A percentile compares a stretch with the other conserved stretches of the same genome.
Evolutionary conservation across 2,329 filamentous ascomycete species (phyloP).

Genomic region (Nothopassalora personata): DNA sequence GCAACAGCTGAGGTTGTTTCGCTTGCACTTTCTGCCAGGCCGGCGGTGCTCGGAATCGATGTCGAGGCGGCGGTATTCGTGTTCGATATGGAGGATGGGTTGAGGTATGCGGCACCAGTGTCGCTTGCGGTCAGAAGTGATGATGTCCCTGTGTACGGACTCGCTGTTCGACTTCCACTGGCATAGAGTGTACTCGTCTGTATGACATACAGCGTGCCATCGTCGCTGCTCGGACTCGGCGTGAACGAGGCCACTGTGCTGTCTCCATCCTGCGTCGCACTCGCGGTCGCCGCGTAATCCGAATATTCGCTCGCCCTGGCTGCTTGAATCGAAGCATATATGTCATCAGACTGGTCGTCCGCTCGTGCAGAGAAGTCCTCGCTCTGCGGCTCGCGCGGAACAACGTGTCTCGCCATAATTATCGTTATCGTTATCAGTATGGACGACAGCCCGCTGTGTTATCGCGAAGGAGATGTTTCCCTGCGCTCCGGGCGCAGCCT

Average conservation of each 20-base stretch:
- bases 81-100: neutral
- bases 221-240: neutral
- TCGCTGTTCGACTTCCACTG: neutral
- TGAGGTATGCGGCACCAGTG: neutral
- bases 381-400: slow-evolving; percentile 2
- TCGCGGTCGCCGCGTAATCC: neutral
- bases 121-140: neutral
- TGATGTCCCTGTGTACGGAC: neutral
- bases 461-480: neutral
- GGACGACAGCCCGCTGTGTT: neutral
- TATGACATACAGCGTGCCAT: neutral
- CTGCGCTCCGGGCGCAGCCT: slow-evolving; percentile 1
- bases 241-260: neutral
- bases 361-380: neutral
- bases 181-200: neutral
- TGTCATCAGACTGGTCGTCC: neutral
- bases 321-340: neutral
- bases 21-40: neutral
- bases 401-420: neutral
- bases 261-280: neutral
- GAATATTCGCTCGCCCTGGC: neutral
- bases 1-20: neutral
- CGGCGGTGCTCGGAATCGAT: neutral
- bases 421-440: neutral
- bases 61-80: neutral